A percentile compares a stretch with the other conserved stretches of the same genome.
phyloP scores from a whole-genome alignment of 345 rosid species.

The Bruguiera gymnorhiza region DNA sequence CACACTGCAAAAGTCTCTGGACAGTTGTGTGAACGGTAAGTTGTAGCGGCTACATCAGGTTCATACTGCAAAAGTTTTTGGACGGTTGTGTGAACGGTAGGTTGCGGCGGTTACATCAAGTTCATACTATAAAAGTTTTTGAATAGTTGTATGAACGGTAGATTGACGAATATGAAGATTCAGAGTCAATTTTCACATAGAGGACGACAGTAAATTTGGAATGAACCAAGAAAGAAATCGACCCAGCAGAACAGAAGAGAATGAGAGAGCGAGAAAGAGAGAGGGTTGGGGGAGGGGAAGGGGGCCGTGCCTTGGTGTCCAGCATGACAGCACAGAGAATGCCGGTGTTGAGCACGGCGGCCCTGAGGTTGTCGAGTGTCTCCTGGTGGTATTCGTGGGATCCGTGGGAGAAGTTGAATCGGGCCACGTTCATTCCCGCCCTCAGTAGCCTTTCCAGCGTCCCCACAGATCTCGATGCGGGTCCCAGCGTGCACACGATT shows the following conservation, averaged over 20 bases:
- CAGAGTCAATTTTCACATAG: too few species aligned
- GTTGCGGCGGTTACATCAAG: too few species aligned
- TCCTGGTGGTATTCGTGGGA: conserved; percentile 88
- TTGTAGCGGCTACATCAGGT: too few species aligned
- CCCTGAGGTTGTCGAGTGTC: conserved; percentile 80
- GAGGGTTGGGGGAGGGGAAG: background rate
- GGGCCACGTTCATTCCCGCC: conserved; percentile 64
- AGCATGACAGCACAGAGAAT: conserved; percentile 96
- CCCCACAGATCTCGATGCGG: conserved; percentile 72
- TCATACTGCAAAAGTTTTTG: too few species aligned
- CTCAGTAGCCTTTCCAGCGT: conserved; percentile 75
- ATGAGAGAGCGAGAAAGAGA: background rate
- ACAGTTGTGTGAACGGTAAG: too few species aligned
- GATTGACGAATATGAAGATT: too few species aligned
- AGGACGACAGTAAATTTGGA: too few species aligned
- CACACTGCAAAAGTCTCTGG: too few species aligned
- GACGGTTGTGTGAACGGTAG: too few species aligned
- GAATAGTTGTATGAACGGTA: too few species aligned
- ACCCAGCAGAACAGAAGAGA: background rate
- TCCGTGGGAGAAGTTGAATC: conserved; percentile 86
- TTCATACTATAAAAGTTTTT: too few species aligned
- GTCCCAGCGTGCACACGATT: conserved; percentile 91
- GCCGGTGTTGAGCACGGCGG: conserved; percentile 84
- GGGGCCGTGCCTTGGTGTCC: conserved; percentile 61
- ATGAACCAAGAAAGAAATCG: background rate